These are phyloP conservation scores for Xerocomellus chrysenteron DNA, from an alignment of 768 basidiomycete species.

Conservation along the genomic window DNA sequence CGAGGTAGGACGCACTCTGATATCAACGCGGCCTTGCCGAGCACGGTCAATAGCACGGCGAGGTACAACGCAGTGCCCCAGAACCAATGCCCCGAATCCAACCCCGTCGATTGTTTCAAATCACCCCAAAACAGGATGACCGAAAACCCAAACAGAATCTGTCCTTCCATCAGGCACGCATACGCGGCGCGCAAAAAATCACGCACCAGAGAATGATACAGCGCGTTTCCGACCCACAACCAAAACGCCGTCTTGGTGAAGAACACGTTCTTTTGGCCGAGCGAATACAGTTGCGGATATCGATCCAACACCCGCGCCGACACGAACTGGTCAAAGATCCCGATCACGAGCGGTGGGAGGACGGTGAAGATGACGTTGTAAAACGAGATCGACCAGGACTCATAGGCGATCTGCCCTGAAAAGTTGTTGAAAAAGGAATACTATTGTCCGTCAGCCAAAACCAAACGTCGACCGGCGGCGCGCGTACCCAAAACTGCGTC, in stretches of 20 bases:
- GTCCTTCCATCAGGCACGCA: neutral
- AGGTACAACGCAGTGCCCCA: slow-evolving; percentile 99
- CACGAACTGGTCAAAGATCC: slow-evolving; percentile 98
- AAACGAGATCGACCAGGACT: slow-evolving; percentile 97
- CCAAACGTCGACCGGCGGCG: neutral
- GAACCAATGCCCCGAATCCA: slow-evolving; percentile 94
- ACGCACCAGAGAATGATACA: slow-evolving; percentile 85
- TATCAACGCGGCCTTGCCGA: slow-evolving; percentile 95
- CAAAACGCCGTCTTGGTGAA: slow-evolving; percentile 90
- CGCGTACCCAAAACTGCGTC: slow-evolving; percentile 94
- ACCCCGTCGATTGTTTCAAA: slow-evolving; percentile 74
- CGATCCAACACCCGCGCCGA: slow-evolving; percentile 94
- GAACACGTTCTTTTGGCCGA: slow-evolving; percentile 93
- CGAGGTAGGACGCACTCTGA: slow-evolving; percentile 76
- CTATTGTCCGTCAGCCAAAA: slow-evolving; percentile 40
- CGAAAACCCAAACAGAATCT: slow-evolving; percentile 89
- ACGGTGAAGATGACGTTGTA: slow-evolving; percentile 98
- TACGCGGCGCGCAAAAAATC: no score
- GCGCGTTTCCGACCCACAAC: slow-evolving; percentile 86
- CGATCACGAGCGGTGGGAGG: slow-evolving; percentile 94
- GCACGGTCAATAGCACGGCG: slow-evolving; percentile 87
- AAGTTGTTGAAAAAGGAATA: slow-evolving; percentile 99
- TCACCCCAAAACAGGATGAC: slow-evolving; percentile 93
- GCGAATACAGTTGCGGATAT: slow-evolving; percentile 93
- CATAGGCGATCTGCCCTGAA: slow-evolving; percentile 97